A percentile compares a stretch with the other conserved stretches of the same genome.
Conservation (phyloP, 495 filamentous ascomycete species). For the Parathielavia hyrcaniae region DNA sequence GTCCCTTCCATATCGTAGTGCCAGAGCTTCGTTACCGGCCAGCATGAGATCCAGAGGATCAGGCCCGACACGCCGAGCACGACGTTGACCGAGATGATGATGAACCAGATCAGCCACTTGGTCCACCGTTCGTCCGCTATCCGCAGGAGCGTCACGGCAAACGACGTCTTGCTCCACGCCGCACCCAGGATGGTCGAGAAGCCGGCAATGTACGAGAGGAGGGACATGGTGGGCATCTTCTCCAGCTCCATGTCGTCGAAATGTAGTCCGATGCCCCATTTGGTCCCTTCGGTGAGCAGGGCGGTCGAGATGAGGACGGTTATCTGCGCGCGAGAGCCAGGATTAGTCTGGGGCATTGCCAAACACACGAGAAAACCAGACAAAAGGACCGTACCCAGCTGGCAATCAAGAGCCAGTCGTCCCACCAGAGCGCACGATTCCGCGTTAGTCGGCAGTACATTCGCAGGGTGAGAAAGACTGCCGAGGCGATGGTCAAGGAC, state of each 20-base stretch:
- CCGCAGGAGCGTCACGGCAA: slow-evolving; percentile 12
- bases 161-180: slow-evolving; percentile 16
- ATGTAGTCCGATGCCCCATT: background rate
- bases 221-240: background rate
- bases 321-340: background rate
- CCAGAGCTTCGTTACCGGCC: slow-evolving; percentile 1
- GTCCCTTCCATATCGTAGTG: background rate
- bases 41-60: slow-evolving; percentile 22
- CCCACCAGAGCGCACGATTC: background rate
- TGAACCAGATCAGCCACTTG: slow-evolving; percentile 9
- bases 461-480: background rate
- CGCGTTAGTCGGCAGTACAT: background rate
- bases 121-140: background rate
- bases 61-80: background rate
- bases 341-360: background rate
- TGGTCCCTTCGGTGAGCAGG: background rate
- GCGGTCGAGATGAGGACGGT: background rate
- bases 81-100: slow-evolving; percentile 27
- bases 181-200: slow-evolving; percentile 5
- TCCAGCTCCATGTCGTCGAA: background rate
- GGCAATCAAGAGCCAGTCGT: background rate
- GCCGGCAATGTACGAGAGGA: background rate
- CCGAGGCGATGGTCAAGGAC: too few species aligned
- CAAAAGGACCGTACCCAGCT: background rate
- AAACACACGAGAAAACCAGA: background rate